Conservation (phyloP, 2,329 filamentous ascomycete species). For the Diaporthe capsici region DNA sequence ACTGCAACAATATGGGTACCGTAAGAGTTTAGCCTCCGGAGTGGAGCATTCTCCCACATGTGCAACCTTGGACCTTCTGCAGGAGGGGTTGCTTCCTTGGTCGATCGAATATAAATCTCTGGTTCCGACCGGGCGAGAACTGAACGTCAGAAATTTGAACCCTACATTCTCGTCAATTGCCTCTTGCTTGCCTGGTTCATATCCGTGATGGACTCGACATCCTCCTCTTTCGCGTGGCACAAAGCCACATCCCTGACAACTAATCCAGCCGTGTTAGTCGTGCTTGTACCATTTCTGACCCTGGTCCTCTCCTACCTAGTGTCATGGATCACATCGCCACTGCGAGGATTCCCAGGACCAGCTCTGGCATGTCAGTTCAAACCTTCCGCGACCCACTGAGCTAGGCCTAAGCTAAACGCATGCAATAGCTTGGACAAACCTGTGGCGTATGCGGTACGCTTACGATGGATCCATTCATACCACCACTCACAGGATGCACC, state of each 20-base stretch:
- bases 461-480: conserved; percentile 19
- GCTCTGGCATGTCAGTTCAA: conserved; percentile 23
- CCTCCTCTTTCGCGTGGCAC: background rate
- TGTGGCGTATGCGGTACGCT: conserved; percentile 21
- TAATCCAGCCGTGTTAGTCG: background rate
- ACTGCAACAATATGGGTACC: conserved; percentile 6
- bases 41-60: background rate
- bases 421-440: conserved; percentile 16
- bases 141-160: background rate
- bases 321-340: conserved; percentile 7
- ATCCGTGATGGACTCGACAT: background rate
- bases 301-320: conserved; percentile 13
- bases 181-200: no score
- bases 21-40: conserved; percentile 3
- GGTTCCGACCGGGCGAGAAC: background rate
- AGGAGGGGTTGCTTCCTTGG: background rate
- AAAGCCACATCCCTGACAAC: background rate
- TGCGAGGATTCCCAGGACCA: conserved; percentile 30
- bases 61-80: no score
- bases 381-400: background rate
- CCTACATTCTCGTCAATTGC: no score
- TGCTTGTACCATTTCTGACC: conserved; percentile 20
- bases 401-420: background rate
- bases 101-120: conserved; percentile 10
- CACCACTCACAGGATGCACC: conserved; percentile 4